A percentile compares a stretch with the other conserved stretches of the same genome.
phyloP scores from a whole-genome alignment of 805 yeast species.

The Schwanniomyces sp. region DNA sequence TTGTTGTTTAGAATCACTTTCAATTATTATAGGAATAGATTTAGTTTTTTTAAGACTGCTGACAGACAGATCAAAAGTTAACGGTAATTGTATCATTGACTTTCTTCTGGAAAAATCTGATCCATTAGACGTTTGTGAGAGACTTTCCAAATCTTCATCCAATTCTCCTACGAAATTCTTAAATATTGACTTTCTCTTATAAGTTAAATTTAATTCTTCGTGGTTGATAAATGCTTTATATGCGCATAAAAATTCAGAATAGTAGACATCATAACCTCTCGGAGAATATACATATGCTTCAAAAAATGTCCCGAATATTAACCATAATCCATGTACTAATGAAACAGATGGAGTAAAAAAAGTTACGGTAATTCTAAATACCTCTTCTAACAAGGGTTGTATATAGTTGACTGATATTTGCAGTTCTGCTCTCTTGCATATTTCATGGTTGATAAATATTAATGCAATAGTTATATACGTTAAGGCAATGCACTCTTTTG shows the following conservation, averaged over 20 bases:
- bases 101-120: neutral
- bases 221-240: neutral
- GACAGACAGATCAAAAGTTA: neutral
- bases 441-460: neutral
- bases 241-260: neutral
- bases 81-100: neutral
- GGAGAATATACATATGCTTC: neutral
- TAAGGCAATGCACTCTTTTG: neutral
- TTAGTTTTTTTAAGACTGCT: neutral
- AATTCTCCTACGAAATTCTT: neutral
- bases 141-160: neutral
- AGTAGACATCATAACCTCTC: neutral
- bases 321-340: neutral
- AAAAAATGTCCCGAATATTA: neutral
- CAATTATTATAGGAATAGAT: neutral
- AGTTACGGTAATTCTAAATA: neutral
- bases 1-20: slow-evolving; percentile 10
- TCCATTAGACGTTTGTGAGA: neutral
- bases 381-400: neutral
- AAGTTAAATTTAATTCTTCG: neutral
- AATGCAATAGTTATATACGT: neutral
- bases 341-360: neutral
- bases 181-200: neutral
- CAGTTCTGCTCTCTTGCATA: neutral
- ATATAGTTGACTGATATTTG: neutral